These are phyloP conservation scores for Phaeodactylum tricornutum DNA, from an alignment of 108 stramenopile genomes.

Conservation along the genomic window DNA sequence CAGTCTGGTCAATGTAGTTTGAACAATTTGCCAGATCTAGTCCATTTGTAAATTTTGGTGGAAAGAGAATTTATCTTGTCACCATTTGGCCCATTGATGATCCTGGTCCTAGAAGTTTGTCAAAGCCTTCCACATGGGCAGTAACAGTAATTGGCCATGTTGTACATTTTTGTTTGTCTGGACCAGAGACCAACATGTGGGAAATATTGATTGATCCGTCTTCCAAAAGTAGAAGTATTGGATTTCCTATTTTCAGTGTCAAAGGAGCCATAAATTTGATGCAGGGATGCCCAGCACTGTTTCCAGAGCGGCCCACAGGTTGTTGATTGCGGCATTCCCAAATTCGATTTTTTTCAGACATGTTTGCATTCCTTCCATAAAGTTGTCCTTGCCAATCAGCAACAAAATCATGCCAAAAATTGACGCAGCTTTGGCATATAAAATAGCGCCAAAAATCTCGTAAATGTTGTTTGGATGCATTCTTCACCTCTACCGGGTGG, in stretches of 20 bases:
- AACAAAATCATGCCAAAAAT: slow-evolving; percentile 28
- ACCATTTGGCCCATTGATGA: slow-evolving; percentile 4
- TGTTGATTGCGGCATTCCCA: slow-evolving; percentile 16
- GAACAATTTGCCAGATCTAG: slow-evolving; percentile 6
- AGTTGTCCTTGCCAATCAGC: slow-evolving; percentile 21
- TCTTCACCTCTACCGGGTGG: slow-evolving; percentile 53
- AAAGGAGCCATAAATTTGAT: slow-evolving; percentile 16
- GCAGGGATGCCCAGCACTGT: slow-evolving; percentile 29
- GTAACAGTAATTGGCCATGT: slow-evolving; percentile 14
- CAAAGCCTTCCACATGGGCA: slow-evolving; percentile 9
- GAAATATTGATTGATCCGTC: slow-evolving; percentile 11
- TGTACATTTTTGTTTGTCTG: background rate
- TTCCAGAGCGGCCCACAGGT: slow-evolving; percentile 44
- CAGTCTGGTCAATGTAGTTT: slow-evolving; percentile 10
- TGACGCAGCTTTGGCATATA: slow-evolving; percentile 55
- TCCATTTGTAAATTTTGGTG: slow-evolving; percentile 2
- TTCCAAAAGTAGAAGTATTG: slow-evolving; percentile 24
- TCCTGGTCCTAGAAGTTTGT: slow-evolving; percentile 6
- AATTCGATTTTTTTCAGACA: slow-evolving; percentile 21
- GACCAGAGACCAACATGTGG: background rate
- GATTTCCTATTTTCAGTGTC: slow-evolving; percentile 40
- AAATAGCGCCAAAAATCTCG: slow-evolving; percentile 66
- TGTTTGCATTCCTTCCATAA: slow-evolving; percentile 21
- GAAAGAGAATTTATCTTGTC: background rate
- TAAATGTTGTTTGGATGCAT: slow-evolving; percentile 53